A percentile compares a stretch with the other conserved stretches of the same genome.
phyloP scores from a whole-genome alignment of 176 grass and related monocot species.

The Ampelocalamus luodianensis region DNA sequence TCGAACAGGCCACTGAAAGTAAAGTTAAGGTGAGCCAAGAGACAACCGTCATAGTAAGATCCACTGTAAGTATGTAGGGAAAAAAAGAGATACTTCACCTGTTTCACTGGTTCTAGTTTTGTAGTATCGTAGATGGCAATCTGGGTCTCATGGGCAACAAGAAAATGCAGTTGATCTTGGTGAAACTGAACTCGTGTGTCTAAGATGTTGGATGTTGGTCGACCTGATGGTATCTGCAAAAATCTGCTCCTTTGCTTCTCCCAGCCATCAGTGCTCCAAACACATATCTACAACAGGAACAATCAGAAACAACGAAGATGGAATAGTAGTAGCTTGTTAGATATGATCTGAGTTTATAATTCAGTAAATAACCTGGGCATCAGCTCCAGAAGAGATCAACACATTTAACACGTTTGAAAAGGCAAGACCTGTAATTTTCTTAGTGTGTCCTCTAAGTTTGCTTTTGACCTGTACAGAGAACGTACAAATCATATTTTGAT shows the following conservation, averaged over 20 bases:
- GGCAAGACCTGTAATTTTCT: slow-evolving; percentile 97
- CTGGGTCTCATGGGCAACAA: slow-evolving; percentile 97
- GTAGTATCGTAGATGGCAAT: slow-evolving; percentile 92
- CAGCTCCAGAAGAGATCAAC: slow-evolving; percentile 91
- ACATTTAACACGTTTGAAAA: slow-evolving; percentile 95
- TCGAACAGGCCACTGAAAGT: slow-evolving; percentile 74
- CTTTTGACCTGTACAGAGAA: slow-evolving; percentile 80
- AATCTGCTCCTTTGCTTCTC: slow-evolving; percentile 84
- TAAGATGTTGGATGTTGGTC: slow-evolving; percentile 67
- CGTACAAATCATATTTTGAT: slow-evolving; percentile 9
- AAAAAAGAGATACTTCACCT: slow-evolving; percentile 48
- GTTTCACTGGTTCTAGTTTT: slow-evolving; percentile 84
- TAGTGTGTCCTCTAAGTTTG: slow-evolving; percentile 95
- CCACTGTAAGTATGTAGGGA: not conserved
- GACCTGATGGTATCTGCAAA: slow-evolving; percentile 75
- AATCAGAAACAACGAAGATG: slow-evolving; percentile 24
- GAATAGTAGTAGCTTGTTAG: slow-evolving; percentile 2
- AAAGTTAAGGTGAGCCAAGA: slow-evolving; percentile 41
- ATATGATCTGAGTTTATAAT: slow-evolving; percentile 29
- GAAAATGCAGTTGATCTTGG: slow-evolving; percentile 93
- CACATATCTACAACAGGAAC: slow-evolving; percentile 72
- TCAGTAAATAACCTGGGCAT: slow-evolving; percentile 82
- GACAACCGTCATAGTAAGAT: slow-evolving; percentile 11
- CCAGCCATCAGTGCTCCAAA: slow-evolving; percentile 96
- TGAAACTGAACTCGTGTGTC: slow-evolving; percentile 97